Conservation (phyloP, 2,329 filamentous ascomycete genomes). For the Colletotrichum euphorbiae region DNA sequence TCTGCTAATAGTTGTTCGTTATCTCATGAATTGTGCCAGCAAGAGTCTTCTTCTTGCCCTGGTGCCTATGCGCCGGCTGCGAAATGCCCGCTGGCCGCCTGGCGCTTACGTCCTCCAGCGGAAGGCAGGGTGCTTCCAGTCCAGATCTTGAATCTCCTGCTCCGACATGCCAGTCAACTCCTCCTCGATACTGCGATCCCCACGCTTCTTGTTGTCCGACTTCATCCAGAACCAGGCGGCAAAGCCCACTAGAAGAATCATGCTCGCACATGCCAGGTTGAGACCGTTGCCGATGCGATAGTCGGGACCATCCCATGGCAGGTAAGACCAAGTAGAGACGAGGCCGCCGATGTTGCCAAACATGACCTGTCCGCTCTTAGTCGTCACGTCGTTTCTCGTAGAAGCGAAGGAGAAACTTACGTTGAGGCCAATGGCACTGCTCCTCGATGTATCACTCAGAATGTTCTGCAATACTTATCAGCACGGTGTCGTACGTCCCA, state of each 20-base stretch:
- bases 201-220: conserved; percentile 69
- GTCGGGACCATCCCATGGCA: conserved; percentile 72
- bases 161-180: conserved; percentile 67
- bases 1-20: no score
- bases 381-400: no score
- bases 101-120: conserved; percentile 61
- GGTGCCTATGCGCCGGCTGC: no score
- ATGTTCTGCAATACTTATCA: conserved; percentile 61
- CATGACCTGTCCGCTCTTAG: conserved; percentile 61
- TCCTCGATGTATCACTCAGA: conserved; percentile 76
- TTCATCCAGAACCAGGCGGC: conserved; percentile 69
- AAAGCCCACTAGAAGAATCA: conserved; percentile 62
- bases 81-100: no score
- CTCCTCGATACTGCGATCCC: conserved; percentile 64
- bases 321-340: conserved; percentile 73
- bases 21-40: no score
- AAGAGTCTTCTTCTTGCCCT: no score
- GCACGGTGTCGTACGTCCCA: no score
- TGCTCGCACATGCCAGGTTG: conserved; percentile 69
- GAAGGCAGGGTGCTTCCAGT: conserved; percentile 77
- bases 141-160: conserved; percentile 68
- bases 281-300: conserved; percentile 79
- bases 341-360: conserved; percentile 79
- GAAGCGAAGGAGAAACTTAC: conserved; percentile 28
- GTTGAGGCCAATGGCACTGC: conserved; percentile 73